Conservation (phyloP, 345 rosid genomes). For the Excoecaria agallocha region DNA sequence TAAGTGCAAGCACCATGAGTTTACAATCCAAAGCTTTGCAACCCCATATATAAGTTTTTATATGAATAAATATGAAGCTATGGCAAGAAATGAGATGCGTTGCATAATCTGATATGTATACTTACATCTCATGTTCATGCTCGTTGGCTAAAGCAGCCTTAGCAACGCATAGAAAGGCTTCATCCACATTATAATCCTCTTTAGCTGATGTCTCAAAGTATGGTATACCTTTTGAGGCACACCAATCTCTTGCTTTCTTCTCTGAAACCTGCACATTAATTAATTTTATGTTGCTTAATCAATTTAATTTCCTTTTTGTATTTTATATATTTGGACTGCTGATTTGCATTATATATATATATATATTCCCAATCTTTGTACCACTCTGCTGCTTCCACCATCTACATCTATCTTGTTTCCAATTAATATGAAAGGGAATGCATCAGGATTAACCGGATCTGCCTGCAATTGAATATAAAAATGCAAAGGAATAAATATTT, state of each 20-base stretch:
- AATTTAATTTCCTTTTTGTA: neutral
- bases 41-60: too few species aligned
- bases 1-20: neutral
- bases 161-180: conserved; percentile 69
- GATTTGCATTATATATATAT: too few species aligned
- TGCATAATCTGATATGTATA: neutral
- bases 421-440: conserved; percentile 64
- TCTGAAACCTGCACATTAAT: conserved; percentile 50
- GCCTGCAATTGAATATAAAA: conserved; percentile 40
- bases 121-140: conserved; percentile 57
- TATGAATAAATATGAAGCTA: too few species aligned
- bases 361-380: conserved; percentile 9
- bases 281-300: too few species aligned
- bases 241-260: conserved; percentile 75
- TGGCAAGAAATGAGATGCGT: too few species aligned
- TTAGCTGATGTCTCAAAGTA: conserved; percentile 87
- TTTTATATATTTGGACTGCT: neutral
- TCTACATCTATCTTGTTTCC: conserved; percentile 79
- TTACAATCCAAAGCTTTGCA: too few species aligned
- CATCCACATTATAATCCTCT: conserved; percentile 64
- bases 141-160: conserved; percentile 53
- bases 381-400: conserved; percentile 72
- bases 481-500: too few species aligned
- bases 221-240: conserved; percentile 59
- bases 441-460: conserved; percentile 50